Conservation (phyloP, 2,329 filamentous ascomycete species). For the Aspergillus piperis region DNA sequence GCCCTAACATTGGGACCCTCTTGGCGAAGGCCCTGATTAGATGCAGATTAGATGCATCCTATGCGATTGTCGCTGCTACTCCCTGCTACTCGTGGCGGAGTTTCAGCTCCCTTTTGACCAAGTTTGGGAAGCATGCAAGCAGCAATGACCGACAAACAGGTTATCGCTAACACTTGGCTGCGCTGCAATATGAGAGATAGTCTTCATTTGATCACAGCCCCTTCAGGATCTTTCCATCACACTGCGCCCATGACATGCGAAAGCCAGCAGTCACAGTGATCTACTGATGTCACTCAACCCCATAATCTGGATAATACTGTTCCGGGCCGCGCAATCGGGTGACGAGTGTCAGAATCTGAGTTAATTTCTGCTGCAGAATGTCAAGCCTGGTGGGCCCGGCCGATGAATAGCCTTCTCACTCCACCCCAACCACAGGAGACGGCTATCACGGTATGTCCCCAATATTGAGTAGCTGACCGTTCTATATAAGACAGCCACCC, state of each 20-base stretch:
- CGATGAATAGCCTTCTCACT: neutral
- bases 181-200: neutral
- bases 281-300: neutral
- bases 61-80: neutral
- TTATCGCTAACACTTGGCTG: neutral
- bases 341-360: neutral
- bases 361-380: neutral
- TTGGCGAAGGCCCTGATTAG: neutral
- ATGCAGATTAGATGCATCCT: neutral
- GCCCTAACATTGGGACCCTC: neutral
- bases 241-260: neutral
- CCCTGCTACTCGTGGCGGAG: too few species aligned
- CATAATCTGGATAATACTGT: neutral
- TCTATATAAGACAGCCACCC: neutral
- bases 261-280: neutral
- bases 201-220: neutral
- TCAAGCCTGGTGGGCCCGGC: slow-evolving; percentile 2
- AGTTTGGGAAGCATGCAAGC: too few species aligned
- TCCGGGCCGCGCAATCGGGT: slow-evolving; percentile 7
- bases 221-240: neutral
- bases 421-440: neutral
- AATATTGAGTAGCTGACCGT: neutral
- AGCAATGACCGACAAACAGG: too few species aligned
- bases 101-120: too few species aligned
- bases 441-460: neutral